A percentile compares a stretch with the other conserved stretches of the same genome.
Conservation (phyloP, 495 filamentous ascomycete species). For the Aspergillus asperescens region DNA sequence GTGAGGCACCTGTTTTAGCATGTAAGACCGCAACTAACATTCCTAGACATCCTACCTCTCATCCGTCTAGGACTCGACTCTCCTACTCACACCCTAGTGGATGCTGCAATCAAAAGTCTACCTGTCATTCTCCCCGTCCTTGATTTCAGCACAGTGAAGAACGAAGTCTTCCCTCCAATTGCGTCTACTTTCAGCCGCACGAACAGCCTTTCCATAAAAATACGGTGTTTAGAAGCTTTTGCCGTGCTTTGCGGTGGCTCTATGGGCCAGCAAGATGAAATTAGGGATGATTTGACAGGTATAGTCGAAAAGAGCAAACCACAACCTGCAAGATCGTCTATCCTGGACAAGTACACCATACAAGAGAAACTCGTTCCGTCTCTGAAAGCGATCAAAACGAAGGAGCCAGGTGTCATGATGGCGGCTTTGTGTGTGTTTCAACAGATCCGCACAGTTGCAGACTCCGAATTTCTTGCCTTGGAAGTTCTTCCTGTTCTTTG, state of each 20-base stretch:
- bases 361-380: conserved; percentile 94
- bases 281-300: conserved; percentile 68
- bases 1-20: conserved; percentile 38
- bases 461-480: conserved; percentile 89
- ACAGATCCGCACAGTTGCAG: conserved; percentile 74
- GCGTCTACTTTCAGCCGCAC: conserved; percentile 87
- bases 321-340: conserved; percentile 58
- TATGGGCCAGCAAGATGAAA: conserved; percentile 31
- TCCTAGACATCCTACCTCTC: conserved; percentile 75
- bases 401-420: conserved; percentile 97
- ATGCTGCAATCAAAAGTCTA: conserved; percentile 71
- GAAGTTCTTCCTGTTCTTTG: conserved; percentile 86
- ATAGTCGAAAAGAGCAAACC: conserved; percentile 45
- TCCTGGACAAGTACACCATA: conserved; percentile 93
- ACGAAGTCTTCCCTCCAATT: conserved; percentile 88
- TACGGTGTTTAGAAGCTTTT: conserved; percentile 84
- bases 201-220: conserved; percentile 87
- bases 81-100: conserved; percentile 79
- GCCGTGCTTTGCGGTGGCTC: conserved; percentile 78
- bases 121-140: conserved; percentile 71
- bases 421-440: conserved; percentile 78
- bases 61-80: conserved; percentile 78
- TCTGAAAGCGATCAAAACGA: conserved; percentile 90
- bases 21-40: conserved; percentile 10
- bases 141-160: conserved; percentile 93